These are phyloP conservation scores for Oryza brachyantha DNA, from an alignment of 176 grass and related monocot species.

Conservation along the genomic window DNA sequence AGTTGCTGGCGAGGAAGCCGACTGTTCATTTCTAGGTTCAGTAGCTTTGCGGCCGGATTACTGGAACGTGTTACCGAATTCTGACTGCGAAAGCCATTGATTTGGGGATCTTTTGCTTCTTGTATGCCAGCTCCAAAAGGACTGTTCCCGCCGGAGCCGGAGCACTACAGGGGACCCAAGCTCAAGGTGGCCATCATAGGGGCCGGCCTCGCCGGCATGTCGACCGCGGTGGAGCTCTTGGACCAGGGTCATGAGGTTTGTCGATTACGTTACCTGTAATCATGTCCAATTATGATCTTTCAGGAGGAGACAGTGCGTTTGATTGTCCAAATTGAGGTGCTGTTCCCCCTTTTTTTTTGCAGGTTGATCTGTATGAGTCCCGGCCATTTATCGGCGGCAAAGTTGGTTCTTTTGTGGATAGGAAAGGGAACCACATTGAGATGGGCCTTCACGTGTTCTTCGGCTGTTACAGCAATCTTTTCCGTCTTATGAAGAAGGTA, in stretches of 20 bases:
- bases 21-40: neutral
- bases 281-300: neutral
- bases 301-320: neutral
- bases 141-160: slow-evolving; percentile 81
- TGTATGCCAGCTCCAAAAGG: slow-evolving; percentile 71
- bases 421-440: slow-evolving; percentile 89
- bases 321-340: neutral
- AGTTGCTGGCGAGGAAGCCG: neutral
- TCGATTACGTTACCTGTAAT: neutral
- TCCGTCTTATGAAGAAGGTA: slow-evolving; percentile 98
- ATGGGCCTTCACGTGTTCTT: slow-evolving; percentile 98
- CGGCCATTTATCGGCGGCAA: slow-evolving; percentile 84
- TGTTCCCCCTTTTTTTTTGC: slow-evolving; percentile 34
- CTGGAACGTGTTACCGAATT: neutral
- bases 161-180: slow-evolving; percentile 77
- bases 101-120: neutral
- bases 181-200: slow-evolving; percentile 96
- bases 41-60: slow-evolving; percentile 9
- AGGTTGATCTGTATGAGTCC: slow-evolving; percentile 96
- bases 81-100: neutral
- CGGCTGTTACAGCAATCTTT: slow-evolving; percentile 97
- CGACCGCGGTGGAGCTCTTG: slow-evolving; percentile 91
- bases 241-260: slow-evolving; percentile 95
- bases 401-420: slow-evolving; percentile 94
- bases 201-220: slow-evolving; percentile 86